Conservation (phyloP, 1,284 basidiomycete species). For the Dichomitus squalens region DNA sequence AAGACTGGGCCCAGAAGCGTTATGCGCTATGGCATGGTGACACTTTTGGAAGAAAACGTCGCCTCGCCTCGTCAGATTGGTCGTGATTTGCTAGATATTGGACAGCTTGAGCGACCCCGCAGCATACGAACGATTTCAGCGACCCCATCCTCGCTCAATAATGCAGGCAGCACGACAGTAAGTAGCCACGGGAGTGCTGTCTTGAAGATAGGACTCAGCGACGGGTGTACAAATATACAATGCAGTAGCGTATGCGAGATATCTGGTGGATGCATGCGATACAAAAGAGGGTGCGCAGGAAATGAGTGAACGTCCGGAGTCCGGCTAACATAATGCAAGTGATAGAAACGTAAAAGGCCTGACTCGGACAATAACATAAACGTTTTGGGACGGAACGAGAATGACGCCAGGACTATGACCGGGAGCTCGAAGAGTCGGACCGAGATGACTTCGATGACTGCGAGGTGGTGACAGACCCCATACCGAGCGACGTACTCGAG, state of each 20-base stretch:
- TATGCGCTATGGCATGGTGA: too few species aligned
- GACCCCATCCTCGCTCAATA: too few species aligned
- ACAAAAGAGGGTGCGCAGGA: not conserved
- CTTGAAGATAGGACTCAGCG: too few species aligned
- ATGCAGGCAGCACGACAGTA: too few species aligned
- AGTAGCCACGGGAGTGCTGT: too few species aligned
- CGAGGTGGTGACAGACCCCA: not conserved
- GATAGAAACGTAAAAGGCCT: not conserved
- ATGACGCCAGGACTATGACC: not conserved
- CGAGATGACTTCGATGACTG: not conserved
- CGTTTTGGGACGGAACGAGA: not conserved
- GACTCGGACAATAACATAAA: not conserved
- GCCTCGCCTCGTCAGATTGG: too few species aligned
- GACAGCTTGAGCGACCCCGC: too few species aligned
- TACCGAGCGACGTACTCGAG: slow-evolving; percentile 3
- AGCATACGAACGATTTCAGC: too few species aligned
- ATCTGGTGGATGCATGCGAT: not conserved
- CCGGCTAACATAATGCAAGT: not conserved
- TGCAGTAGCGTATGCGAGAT: not conserved
- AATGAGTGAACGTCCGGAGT: not conserved
- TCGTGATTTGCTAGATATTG: too few species aligned
- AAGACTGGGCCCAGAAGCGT: too few species aligned
- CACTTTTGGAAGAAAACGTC: too few species aligned
- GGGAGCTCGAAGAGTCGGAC: not conserved
- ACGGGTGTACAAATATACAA: too few species aligned